Base-by-base conservation (phyloP, 257 asterid genomes). In the Jaltomata sinuosa region DNA sequence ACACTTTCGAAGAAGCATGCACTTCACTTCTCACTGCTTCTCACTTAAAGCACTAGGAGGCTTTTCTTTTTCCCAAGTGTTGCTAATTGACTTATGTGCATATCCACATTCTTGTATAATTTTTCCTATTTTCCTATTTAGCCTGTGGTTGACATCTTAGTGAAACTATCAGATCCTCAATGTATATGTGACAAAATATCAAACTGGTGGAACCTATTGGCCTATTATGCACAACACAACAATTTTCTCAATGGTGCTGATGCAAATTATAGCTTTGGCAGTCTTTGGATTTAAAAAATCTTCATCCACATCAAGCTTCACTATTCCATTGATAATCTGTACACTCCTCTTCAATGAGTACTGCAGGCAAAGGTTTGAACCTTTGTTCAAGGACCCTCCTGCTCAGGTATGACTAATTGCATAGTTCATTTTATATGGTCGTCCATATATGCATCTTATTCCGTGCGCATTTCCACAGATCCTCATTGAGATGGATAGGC, bases 401-500 rank as follows among this genome's bases (percentile, higher is more conserved):
- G 89, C 90, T 55, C 87, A 87, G 90, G 92, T 89, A 86, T 38
- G 67, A 80, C 61, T 77, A 50, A 52, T 47, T 65, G 32, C 29
- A 50, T 18, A 12, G 29, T 29, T 42, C n/a, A n/a, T 21, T 19
- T 65, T 34, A 50, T 4, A 36, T 22, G 62, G 82, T 68, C 29
- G 9, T 81, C 57, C 57, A 25, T 61, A 31, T 12, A 61, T 57
- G 61, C 55, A 40, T 57, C 84, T 57, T 61, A 59, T 40, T 81
- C 76, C 4, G 2, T 57, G 97, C 89, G 93, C 57, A 89, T 92
- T 18, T 82, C 19, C 8, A 27, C 92, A 95, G 99, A 89, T 88
- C 85, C 91, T 92, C 38, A 89, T 94, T 61, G 99, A 95, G 85
- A 93, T 95, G 99, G 99, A 95, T 78, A 93, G 97, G 29, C 83